Evolutionary conservation across 345 rosid genomes (phyloP), one percentile per base, ranked within the genome.

Genomic region (Aethionema arabicum): DNA sequence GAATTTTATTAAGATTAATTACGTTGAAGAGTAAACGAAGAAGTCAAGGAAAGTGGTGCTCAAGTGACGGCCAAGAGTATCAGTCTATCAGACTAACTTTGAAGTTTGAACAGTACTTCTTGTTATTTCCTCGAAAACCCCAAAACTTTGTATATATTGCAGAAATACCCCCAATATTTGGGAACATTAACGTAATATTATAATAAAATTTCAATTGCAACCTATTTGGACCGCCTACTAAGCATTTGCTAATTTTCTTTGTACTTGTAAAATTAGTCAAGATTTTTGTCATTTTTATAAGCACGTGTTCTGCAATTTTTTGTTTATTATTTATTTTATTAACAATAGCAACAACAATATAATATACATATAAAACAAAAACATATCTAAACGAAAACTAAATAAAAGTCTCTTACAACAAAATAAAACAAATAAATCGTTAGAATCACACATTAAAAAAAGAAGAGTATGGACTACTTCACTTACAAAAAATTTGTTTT

Each of bases 81-180:
- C 32, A 52, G 13, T 52, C 66, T 55, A 67, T n/a, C 52, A 36
- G 50, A 45, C 21, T 55, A 53, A 45, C 43, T 51, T 61, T 53
- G 67, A 53, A 45, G 36, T 51, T 61, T 53, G 67, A 60, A 53
- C 61, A 60, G 13, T 49, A 7, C 31, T 38, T 13, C 13, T 15
- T 36, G 10, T 36, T 52, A 8, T 68, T 45, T 12, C 36, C 3
- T 13, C 13, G 10, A 52, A 52, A 10, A 30, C 14, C 35, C 11
- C 66, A 52, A 2, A 35, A 21, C 7, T 40, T 59, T 14, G 12
- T 1, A 33, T 58, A 21, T 27, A n/a, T 21, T 32, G 6, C 4
- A 45, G 5, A 46, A 46, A 21, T 11, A 16, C 45, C 65, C 65
- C 11, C 21, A 8, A 16, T 35, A 16, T 3, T 5, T 35, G 2